These are phyloP conservation scores for Penicillium tannophilum DNA, from an alignment of 495 filamentous ascomycete species.

Conservation along the genomic window DNA sequence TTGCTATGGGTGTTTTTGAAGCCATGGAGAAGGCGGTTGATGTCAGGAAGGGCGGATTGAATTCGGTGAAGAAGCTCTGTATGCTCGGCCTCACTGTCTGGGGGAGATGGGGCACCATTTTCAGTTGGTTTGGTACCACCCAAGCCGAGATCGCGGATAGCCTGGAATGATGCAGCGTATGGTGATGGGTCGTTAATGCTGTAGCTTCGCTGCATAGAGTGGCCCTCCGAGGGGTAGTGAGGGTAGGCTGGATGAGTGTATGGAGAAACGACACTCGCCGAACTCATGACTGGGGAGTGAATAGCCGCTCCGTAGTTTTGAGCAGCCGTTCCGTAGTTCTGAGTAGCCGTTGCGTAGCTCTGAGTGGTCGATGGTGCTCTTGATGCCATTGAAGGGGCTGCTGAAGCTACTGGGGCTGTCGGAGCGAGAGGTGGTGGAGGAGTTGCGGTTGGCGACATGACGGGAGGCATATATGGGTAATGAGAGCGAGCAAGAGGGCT, in stretches of 20 bases:
- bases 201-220: slow-evolving; percentile 35
- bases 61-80: slow-evolving; percentile 50
- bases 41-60: slow-evolving; percentile 52
- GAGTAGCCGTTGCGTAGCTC: slow-evolving; percentile 14
- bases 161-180: slow-evolving; percentile 37
- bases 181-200: slow-evolving; percentile 29
- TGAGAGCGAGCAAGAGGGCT: slow-evolving; percentile 44
- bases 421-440: slow-evolving; percentile 17
- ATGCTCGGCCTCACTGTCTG: slow-evolving; percentile 41
- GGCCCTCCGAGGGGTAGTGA: slow-evolving; percentile 24
- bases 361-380: slow-evolving; percentile 24
- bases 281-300: slow-evolving; percentile 43
- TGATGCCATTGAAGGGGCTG: slow-evolving; percentile 1
- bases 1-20: slow-evolving; percentile 49
- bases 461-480: slow-evolving; percentile 40
- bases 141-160: slow-evolving; percentile 32
- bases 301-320: slow-evolving; percentile 28
- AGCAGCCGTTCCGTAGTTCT: slow-evolving; percentile 13
- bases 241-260: slow-evolving; percentile 37
- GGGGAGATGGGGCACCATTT: slow-evolving; percentile 36
- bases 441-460: slow-evolving; percentile 42
- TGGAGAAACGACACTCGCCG: slow-evolving; percentile 36
- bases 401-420: slow-evolving; percentile 2
- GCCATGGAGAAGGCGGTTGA: slow-evolving; percentile 47
- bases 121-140: slow-evolving; percentile 25